Evolutionary conservation across 345 rosid genomes (phyloP), one percentile per base, ranked within the genome.

Genomic region (Garcia nutans): DNA sequence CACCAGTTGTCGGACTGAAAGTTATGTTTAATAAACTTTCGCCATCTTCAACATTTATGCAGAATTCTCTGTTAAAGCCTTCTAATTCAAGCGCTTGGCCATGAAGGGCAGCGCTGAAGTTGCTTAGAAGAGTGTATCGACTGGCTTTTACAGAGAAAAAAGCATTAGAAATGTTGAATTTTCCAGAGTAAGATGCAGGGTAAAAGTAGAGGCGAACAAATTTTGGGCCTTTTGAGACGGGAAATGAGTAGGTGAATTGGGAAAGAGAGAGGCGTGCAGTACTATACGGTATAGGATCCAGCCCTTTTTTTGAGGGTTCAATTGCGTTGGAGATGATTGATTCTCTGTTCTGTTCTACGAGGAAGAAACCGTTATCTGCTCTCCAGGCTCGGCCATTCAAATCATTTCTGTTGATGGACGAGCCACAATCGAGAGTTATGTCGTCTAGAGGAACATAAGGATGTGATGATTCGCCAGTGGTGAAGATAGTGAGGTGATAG

Each of bases 191-290:
- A 17, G 44, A 9, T 0, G 60, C n/a, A 0, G 71, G 82, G 45
- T 74, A 63, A 65, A 83, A 79, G 74, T 79, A n/a, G 41, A 83
- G 73, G 20, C 83, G 76, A 52, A 83, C 6, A 50, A 83, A 79
- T 50, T 79, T 79, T 6, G 74, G 76, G 19, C 83, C 83, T 1
- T 75, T 1, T 1, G 72, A 56, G 56, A 83, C 62, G 0, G 75
- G 79, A 57, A 83, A 73, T 0, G 64, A 2, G 76, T 79, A 83
- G 55, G 79, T 79, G 74, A 83, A 83, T 10, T 57, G 22, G 26
- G 85, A 83, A 49, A 2, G 11, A 15, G 80, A 79, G 57, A 76
- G 19, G 12, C 83, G 78, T 20, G 86, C 86, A 5, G 79, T 73
- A 26, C 3, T 1, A 71, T 69, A 83, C 0, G 83, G 86, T 8